Evolutionary conservation across 2,329 filamentous ascomycete species (phyloP), one percentile per base, ranked within the genome.

Genomic region (Clonostachys rhizophaga): DNA sequence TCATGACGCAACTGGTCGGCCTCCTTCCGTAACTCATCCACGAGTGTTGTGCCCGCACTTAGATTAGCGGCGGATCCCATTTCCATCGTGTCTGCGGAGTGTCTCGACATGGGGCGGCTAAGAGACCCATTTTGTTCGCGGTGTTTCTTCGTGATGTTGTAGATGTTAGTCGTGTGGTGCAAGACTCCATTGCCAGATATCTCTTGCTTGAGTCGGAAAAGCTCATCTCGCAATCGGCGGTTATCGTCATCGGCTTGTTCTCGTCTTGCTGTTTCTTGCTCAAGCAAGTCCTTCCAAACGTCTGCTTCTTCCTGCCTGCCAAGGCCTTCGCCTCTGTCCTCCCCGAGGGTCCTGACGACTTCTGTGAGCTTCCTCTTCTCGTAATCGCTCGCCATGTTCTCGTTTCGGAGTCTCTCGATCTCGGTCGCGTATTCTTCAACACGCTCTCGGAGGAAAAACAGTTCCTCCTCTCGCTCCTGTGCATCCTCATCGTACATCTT

Each of bases 241-340:
- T 91, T 91, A 54, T 97, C 91, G 40, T 95, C 89, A 55, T 97
- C 91, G 1, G 88, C 83, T 65, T 96, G 89, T 65, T 96, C 92
- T 49, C 92, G 83, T 33, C 91, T 83, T 5, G 87, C 86, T 3
- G 89, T 94, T 66, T 99, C 94, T 54, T 94, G 89, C 60, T 96
- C 90, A 24, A 96, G 79, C 51, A 97, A 81, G 57, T 96, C 92
- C 64, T 95, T 96, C 86, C 90, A 96, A 65, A 96, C 92, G 52
- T 95, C 90, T 61, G 87, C 74, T 55, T 84, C 79, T 54, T 84
- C 81, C 51, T 84, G 76, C 11, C 75, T 70, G 3, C 73, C 75
- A 7, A 79, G 61, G 40, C 64, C 71, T 57, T 68, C 80, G 62
- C 59, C 74, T 51, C 62, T 77, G 60, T 58, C 75, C 69, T 63